Conservation (phyloP, 2,329 filamentous ascomycete genomes). For the Aspergillus persii region DNA sequence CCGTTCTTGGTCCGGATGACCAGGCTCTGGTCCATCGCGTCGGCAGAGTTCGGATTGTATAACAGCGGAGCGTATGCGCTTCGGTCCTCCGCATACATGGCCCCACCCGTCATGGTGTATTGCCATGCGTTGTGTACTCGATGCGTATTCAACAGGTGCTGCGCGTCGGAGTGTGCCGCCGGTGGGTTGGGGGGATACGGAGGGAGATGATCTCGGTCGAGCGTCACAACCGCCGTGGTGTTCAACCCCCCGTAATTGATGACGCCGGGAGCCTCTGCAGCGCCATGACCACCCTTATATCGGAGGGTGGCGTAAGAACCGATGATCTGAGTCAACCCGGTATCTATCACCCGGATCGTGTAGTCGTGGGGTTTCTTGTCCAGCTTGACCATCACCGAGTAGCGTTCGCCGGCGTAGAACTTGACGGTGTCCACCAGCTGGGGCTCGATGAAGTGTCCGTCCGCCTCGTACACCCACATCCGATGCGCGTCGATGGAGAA, state of each 20-base stretch:
- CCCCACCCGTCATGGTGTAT: slow-evolving; percentile 23
- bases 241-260: slow-evolving; percentile 52
- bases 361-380: slow-evolving; percentile 39
- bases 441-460: slow-evolving; percentile 45
- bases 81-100: slow-evolving; percentile 15
- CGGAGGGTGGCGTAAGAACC: slow-evolving; percentile 50
- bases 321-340: slow-evolving; percentile 53
- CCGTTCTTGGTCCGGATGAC: slow-evolving; percentile 38
- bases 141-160: slow-evolving; percentile 17
- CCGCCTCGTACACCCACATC: slow-evolving; percentile 45
- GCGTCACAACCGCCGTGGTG: slow-evolving; percentile 43
- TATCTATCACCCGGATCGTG: slow-evolving; percentile 50
- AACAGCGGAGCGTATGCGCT: neutral
- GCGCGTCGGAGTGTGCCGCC: slow-evolving; percentile 44
- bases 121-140: slow-evolving; percentile 19
- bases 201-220: slow-evolving; percentile 42
- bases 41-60: neutral
- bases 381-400: slow-evolving; percentile 43
- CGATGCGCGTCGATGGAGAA: slow-evolving; percentile 47
- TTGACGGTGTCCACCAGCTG: slow-evolving; percentile 33
- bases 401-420: slow-evolving; percentile 40
- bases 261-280: slow-evolving; percentile 21
- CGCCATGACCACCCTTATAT: slow-evolving; percentile 22
- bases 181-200: slow-evolving; percentile 50
- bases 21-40: slow-evolving; percentile 17